phyloP scores from a whole-genome alignment of 106 monocot genomes.

The Hemerocallis citrina region DNA sequence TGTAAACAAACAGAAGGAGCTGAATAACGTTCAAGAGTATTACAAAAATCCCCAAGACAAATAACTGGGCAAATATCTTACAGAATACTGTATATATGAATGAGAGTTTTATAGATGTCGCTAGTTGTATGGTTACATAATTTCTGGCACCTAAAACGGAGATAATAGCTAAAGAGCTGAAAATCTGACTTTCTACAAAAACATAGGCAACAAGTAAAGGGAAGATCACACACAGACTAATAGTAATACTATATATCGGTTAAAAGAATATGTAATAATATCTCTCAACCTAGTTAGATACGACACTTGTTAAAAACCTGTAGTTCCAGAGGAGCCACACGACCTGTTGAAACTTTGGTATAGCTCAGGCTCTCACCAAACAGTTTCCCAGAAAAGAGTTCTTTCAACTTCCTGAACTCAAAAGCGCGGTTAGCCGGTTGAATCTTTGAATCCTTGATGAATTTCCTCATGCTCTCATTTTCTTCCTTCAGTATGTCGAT shows the following conservation, averaged over 20 bases:
- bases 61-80: too few species aligned
- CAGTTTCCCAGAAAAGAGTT: conserved; percentile 10
- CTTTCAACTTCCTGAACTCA: conserved; percentile 20
- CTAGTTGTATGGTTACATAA: too few species aligned
- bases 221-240: background rate
- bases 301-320: background rate
- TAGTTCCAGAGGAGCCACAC: conserved; percentile 2
- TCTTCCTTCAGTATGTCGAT: conserved; percentile 33
- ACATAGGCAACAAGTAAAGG: background rate
- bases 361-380: conserved; percentile 6
- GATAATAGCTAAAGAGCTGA: background rate
- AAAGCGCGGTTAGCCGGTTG: conserved; percentile 18
- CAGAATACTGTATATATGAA: too few species aligned
- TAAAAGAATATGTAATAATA: background rate
- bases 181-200: background rate
- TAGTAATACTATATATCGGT: background rate
- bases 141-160: background rate
- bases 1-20: too few species aligned
- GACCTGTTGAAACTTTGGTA: background rate
- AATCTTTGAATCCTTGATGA: conserved; percentile 18
- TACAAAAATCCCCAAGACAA: too few species aligned
- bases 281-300: background rate
- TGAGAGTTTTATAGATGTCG: too few species aligned
- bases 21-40: too few species aligned
- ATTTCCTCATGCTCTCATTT: conserved; percentile 28